Base-by-base conservation (phyloP, 495 filamentous ascomycete genomes). In the Neurospora sp. region DNA sequence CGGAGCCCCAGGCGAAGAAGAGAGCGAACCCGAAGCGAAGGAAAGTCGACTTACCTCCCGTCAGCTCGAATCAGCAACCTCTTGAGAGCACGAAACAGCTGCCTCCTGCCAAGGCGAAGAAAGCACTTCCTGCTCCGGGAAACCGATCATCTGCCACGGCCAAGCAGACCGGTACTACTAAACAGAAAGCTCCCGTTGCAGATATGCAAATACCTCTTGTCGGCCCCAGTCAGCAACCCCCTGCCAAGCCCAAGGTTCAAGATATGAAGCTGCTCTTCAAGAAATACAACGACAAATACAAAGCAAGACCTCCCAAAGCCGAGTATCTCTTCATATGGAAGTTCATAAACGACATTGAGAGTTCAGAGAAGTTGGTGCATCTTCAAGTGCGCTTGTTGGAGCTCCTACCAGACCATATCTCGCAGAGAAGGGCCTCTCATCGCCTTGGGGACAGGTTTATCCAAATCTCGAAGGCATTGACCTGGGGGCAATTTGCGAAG, bases 251-350 rank as follows among this genome's bases (percentile, higher is more conserved):
- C 14, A 35, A 35, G 14, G 54, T 66, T 10, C 72, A 77, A 18
- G 73, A 76, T 31, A 44, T 80, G 27, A 71, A 71, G 18, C 35
- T 70, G 5, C 74, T 79, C 73, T 76, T 76, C 42, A 40, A 46
- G n/a, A 6, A 72, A 38, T 80, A 73, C 71, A 72, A 73, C 9
- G 42, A 76, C 9, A 18, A 66, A 31, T 80, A 79, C 73, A 76
- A 75, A 20, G 39, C 62, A 62, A 73, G 49, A 31, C 74, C 72
- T 5, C 77, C 79, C 23, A 71, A n/a, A 5, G 74, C 75, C 11
- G 78, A 81, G n/a, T 72, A 70, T 3, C 37, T 20, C 0, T 79
- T 79, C 23, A 78, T 81, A 35, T 79, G 76, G 78, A 46, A 72
- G 20, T 80, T 81, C 49, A 40, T 81, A 23, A 70, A 66, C 69